These are phyloP conservation scores for Bipolaris victoriae DNA, from an alignment of 2,329 filamentous ascomycete species.

Conservation along the genomic window DNA sequence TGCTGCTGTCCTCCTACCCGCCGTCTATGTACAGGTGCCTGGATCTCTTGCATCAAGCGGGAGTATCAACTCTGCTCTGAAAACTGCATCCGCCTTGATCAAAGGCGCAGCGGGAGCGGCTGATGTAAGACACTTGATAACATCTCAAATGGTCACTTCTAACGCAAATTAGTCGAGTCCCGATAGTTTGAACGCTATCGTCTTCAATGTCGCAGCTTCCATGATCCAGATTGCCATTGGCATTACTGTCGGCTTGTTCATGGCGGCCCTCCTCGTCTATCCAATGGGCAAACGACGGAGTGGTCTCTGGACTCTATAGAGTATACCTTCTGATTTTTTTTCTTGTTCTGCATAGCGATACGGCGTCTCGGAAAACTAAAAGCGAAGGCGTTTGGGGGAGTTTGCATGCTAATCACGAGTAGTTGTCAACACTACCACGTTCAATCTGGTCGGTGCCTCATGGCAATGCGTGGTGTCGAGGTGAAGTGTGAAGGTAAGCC, in stretches of 20 bases:
- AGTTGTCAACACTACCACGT: conserved; percentile 22
- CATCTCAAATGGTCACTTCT: neutral
- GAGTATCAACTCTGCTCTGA: conserved; percentile 36
- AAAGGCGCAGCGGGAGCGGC: conserved; percentile 23
- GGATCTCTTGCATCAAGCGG: conserved; percentile 41
- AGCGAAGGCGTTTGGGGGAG: conserved; percentile 11
- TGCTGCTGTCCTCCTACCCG: conserved; percentile 40
- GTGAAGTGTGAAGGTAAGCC: conserved; percentile 28
- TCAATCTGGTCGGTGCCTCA: conserved; percentile 13
- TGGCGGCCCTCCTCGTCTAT: conserved; percentile 57
- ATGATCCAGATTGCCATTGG: conserved; percentile 60
- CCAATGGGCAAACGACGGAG: conserved; percentile 57
- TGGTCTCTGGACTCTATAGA: conserved; percentile 42
- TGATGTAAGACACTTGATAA: conserved; percentile 23
- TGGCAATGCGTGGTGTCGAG: conserved; percentile 25
- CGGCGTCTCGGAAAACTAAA: conserved; percentile 22
- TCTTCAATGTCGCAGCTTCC: conserved; percentile 54
- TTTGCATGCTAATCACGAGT: conserved; percentile 27
- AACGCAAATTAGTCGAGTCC: conserved; percentile 23
- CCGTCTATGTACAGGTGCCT: conserved; percentile 44
- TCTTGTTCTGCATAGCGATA: conserved; percentile 26
- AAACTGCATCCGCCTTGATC: conserved; percentile 38
- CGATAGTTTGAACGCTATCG: conserved; percentile 32
- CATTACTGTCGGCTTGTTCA: conserved; percentile 58
- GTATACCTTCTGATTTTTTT: conserved; percentile 24